Evolutionary conservation across 2,329 filamentous ascomycete species (phyloP), one percentile per base, ranked within the genome.

Genomic region (Zalaria sp.): DNA sequence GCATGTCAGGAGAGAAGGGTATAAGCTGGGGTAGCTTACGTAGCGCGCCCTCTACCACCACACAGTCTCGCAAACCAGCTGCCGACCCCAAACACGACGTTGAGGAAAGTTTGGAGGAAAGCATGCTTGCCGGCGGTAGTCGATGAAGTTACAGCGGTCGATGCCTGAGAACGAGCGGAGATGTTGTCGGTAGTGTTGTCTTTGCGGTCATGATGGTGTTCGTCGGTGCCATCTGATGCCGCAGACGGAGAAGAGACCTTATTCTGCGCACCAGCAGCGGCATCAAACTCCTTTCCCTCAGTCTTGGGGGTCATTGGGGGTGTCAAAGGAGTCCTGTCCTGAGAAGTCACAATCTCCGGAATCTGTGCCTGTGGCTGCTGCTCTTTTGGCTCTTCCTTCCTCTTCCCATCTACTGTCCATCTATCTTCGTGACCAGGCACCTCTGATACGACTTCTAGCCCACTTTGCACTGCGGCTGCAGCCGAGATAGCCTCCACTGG

Each of bases 221-320:
- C 37, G 25, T 10, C 6, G 3, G 6, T 36, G 6, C 25, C 11
- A 6, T 11, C n/a, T 7, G 18, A 18, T 18, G 18, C 18, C 18
- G 11, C 11, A 11, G 36, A 7, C n/a, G 36, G 8, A 25, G 25
- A 38, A 11, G 25, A 7, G n/a, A 10, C 25, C 4, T 34, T 28
- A 26, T 26, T 29, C 25, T 39, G 38, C 6, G 40, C 43, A 11
- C 38, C 38, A 38, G 31, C 38, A n/a, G 34, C 36, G 7, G 26
- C 7, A n/a, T 46, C 41, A 25, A 35, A 40, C 10, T 42, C 34
- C 34, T 48, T 46, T n/a, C 48, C 46, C 42, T 56, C 51, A 8
- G 37, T 36, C 25, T 51, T 48, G 3, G 56, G 56, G 25, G 56
- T 60, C 50, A 57, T 46, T 1, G 57, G 57, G 25, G 57, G 57